A percentile compares a stretch with the other conserved stretches of the same genome.
These are phyloP conservation scores for Pichia sp. DNA, from an alignment of 1,139 yeast species.

Conservation along the genomic window DNA sequence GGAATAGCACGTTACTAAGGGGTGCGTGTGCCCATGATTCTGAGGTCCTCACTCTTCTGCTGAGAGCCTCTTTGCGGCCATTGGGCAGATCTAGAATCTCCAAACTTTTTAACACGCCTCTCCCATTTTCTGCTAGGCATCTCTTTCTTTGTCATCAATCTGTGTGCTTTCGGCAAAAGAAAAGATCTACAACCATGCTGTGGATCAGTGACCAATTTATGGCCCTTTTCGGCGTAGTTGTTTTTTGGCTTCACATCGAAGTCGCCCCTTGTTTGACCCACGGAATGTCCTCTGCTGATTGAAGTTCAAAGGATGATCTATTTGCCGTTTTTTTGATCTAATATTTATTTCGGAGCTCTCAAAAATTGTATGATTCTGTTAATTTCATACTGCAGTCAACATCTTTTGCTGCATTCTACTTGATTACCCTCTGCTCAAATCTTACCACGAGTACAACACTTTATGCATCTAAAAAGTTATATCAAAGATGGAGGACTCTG, in stretches of 20 bases:
- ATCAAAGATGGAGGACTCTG: conserved; percentile 7
- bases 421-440: background rate
- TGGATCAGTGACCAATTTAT: background rate
- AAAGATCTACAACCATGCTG: background rate
- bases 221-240: background rate
- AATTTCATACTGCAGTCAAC: too few relatives aligned
- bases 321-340: too few relatives aligned
- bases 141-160: background rate
- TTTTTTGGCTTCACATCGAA: background rate
- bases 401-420: background rate
- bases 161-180: background rate
- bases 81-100: background rate
- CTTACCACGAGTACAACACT: background rate
- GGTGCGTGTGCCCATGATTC: too few relatives aligned
- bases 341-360: too few relatives aligned
- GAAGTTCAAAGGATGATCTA: too few relatives aligned
- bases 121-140: background rate
- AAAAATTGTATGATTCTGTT: too few relatives aligned
- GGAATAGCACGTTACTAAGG: too few relatives aligned
- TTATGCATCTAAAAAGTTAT: background rate
- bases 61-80: too few relatives aligned
- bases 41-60: too few relatives aligned
- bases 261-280: background rate
- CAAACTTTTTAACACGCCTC: background rate
- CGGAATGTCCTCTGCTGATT: background rate